Percentiles rank a stretch among this genome's conserved stretches.
phyloP scores from a whole-genome alignment of 1,284 basidiomycete species.

The Xanthoconium separans region DNA sequence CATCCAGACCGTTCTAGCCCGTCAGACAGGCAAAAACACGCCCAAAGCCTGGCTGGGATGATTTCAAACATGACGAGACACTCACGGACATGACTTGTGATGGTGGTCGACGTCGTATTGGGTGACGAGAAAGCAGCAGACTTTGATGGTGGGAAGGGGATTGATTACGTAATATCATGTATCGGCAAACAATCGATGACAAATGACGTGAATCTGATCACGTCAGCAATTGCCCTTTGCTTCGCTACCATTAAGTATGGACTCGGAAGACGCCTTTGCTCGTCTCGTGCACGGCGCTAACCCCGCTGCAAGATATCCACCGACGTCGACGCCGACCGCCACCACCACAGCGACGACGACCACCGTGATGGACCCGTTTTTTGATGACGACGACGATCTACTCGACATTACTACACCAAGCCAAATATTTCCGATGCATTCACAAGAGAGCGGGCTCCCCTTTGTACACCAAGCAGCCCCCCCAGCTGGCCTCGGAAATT shows the following conservation, averaged over 20 bases:
- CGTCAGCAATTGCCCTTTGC: conserved; percentile 3
- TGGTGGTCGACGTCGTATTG: conserved; percentile 4
- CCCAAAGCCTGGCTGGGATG: background rate
- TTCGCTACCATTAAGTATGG: conserved; percentile 11
- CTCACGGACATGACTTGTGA: conserved; percentile 24
- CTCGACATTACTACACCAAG: background rate
- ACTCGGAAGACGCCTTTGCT: conserved; percentile 54
- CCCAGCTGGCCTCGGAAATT: conserved; percentile 41
- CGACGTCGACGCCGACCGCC: conserved; percentile 61
- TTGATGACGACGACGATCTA: conserved; percentile 66
- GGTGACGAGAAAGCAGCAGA: background rate
- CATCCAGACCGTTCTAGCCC: conserved; percentile 17
- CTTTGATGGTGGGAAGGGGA: background rate
- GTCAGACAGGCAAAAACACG: background rate
- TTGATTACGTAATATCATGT: too few relatives aligned
- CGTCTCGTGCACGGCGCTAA: conserved; percentile 71
- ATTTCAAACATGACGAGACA: background rate
- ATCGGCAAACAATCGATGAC: conserved; percentile 9
- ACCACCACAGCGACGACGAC: conserved; percentile 54
- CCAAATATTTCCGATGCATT: conserved; percentile 55
- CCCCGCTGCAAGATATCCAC: conserved; percentile 53
- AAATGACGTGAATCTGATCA: conserved; percentile 15
- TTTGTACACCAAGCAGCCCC: conserved; percentile 56
- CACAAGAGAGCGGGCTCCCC: conserved; percentile 68
- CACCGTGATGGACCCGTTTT: conserved; percentile 69